Evolutionary conservation across 1,284 basidiomycete species (phyloP).

Genomic region (Irpex lacteus): DNA sequence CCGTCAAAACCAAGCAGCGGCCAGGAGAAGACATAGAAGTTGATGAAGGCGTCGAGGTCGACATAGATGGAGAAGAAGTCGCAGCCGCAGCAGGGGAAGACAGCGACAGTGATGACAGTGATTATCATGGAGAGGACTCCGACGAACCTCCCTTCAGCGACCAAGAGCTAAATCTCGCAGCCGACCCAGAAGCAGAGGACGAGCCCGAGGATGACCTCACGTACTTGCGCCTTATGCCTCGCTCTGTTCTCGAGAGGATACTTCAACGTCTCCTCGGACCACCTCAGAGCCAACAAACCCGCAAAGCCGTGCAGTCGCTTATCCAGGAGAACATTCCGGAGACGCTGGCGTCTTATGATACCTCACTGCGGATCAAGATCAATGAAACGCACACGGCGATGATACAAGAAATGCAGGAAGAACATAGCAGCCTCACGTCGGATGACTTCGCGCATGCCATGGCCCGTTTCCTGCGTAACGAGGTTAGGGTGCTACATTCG

Average conservation of each 20-base stretch:
- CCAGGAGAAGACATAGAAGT: background rate
- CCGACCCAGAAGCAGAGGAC: background rate
- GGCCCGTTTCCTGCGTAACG: conserved; percentile 1
- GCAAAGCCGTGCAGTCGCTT: background rate
- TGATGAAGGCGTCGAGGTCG: background rate
- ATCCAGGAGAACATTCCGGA: background rate
- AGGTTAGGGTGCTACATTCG: background rate
- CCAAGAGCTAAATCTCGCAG: background rate
- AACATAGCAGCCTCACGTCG: background rate
- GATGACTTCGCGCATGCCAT: conserved; percentile 2
- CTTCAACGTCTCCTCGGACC: background rate
- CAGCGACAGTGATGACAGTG: background rate
- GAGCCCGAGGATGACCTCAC: background rate
- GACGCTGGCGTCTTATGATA: background rate
- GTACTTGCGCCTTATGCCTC: background rate
- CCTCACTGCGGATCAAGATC: background rate
- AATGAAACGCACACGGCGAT: background rate
- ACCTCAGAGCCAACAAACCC: background rate
- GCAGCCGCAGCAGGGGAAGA: background rate
- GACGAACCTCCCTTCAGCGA: background rate
- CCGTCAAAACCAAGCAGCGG: background rate
- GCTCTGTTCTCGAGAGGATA: background rate
- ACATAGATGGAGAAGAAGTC: background rate
- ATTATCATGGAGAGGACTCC: background rate
- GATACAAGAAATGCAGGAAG: conserved; percentile 1